A percentile compares a stretch with the other conserved stretches of the same genome.
Evolutionary conservation across 495 filamentous ascomycete genomes (phyloP).

Genomic region (Penicillium coffeae): DNA sequence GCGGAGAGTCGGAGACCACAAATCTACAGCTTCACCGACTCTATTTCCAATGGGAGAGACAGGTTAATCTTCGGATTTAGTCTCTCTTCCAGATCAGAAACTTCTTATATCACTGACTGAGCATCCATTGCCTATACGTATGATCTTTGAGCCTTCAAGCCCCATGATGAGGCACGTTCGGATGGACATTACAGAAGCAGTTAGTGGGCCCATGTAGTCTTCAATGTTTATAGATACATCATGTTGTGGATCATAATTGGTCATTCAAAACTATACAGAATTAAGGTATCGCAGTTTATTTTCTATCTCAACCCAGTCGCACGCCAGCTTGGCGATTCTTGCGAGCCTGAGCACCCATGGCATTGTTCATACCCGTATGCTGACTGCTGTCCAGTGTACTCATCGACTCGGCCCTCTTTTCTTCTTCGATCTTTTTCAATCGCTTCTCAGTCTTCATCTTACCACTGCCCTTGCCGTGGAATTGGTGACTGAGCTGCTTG

Average conservation of each 20-base stretch:
- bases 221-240: too few relatives aligned
- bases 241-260: too few relatives aligned
- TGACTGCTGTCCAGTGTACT: conserved; percentile 77
- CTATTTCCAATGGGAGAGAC: too few relatives aligned
- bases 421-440: conserved; percentile 94
- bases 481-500: conserved; percentile 90
- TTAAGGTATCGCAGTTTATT: not conserved
- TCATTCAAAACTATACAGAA: too few relatives aligned
- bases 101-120: too few relatives aligned
- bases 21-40: too few relatives aligned
- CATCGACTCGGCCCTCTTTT: conserved; percentile 80
- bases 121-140: too few relatives aligned
- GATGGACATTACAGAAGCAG: not conserved
- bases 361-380: conserved; percentile 77
- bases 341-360: conserved; percentile 66
- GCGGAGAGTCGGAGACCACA: conserved; percentile 18
- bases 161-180: not conserved
- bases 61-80: too few relatives aligned
- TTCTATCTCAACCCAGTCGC: conserved; percentile 60
- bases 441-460: conserved; percentile 98
- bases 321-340: conserved; percentile 89
- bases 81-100: too few relatives aligned
- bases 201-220: not conserved
- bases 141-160: too few relatives aligned
- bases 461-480: conserved; percentile 95